Evolutionary conservation across 192 early-diverging fungal genomes (phyloP).

Genomic region (Podila clonocystis): DNA sequence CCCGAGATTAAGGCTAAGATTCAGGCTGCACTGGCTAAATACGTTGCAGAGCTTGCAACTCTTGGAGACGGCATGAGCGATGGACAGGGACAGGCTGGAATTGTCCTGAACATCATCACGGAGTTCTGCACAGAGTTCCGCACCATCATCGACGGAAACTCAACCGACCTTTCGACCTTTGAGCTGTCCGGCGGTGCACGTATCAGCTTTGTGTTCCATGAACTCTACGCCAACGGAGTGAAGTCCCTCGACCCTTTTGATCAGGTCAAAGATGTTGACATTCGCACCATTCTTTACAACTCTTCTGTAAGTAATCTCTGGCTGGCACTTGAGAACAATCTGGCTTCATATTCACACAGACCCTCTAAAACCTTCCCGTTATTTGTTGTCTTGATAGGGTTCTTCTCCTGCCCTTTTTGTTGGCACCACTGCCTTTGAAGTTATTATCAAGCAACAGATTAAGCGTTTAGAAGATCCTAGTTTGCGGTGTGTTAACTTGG

Average conservation of each 20-base stretch:
- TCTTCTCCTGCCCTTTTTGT: slow-evolving; percentile 98
- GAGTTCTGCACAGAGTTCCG: slow-evolving; percentile 99
- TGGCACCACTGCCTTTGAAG: slow-evolving; percentile 96
- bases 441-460: slow-evolving; percentile 99
- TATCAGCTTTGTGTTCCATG: slow-evolving; percentile 99
- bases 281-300: slow-evolving; percentile 98
- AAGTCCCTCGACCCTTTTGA: slow-evolving; percentile 98
- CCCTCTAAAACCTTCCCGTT: too few species aligned
- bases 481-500: slow-evolving; percentile 93
- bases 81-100: slow-evolving; percentile 80
- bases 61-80: slow-evolving; percentile 94
- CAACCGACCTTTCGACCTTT: slow-evolving; percentile 91
- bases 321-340: too few species aligned
- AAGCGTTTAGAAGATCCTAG: slow-evolving; percentile 97
- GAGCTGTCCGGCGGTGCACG: slow-evolving; percentile 98
- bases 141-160: slow-evolving; percentile 95
- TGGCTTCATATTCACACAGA: too few species aligned
- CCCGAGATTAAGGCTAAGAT: slow-evolving; percentile 99
- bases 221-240: slow-evolving; percentile 92
- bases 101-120: slow-evolving; percentile 97
- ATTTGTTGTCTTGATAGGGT: slow-evolving; percentile 59
- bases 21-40: slow-evolving; percentile 82
- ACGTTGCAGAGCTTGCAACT: slow-evolving; percentile 83
- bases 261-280: slow-evolving; percentile 98
- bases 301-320: slow-evolving; percentile 70